Conservation (phyloP, 108 stramenopile species). For the Discostella pseudostelligera region DNA sequence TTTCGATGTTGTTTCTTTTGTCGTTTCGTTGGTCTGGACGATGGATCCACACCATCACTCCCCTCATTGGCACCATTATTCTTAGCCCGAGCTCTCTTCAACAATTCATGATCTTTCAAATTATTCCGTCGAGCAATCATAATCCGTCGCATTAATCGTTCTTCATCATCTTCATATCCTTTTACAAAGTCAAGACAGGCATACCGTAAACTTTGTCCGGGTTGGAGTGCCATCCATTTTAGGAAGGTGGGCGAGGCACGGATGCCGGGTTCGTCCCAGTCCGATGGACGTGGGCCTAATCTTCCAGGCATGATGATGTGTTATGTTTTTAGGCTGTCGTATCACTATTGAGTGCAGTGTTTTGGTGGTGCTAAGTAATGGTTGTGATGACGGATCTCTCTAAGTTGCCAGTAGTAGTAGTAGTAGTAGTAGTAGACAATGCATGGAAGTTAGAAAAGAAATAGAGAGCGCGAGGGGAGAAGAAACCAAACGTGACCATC, state of each 20-base stretch:
- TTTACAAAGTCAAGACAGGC: constrained; percentile 84
- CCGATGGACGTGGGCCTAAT: constrained; percentile 79
- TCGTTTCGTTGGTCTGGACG: not conserved
- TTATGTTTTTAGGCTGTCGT: too few species aligned
- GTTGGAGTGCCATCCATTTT: constrained; percentile 55
- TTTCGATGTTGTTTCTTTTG: too few species aligned
- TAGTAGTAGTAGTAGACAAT: too few species aligned
- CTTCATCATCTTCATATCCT: constrained; percentile 81
- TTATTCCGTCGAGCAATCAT: constrained; percentile 92
- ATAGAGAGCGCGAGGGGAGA: too few species aligned
- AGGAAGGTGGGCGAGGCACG: constrained; percentile 72
- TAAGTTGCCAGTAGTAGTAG: too few species aligned
- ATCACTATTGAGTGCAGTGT: too few species aligned
- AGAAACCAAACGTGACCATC: too few species aligned
- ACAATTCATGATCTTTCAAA: constrained; percentile 67
- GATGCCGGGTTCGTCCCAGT: constrained; percentile 80
- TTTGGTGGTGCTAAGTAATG: too few species aligned
- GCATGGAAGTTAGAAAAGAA: too few species aligned
- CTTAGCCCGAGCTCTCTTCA: constrained; percentile 60
- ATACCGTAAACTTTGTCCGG: constrained; percentile 64
- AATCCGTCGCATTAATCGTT: constrained; percentile 87
- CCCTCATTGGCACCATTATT: not conserved
- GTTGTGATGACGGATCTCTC: not conserved
- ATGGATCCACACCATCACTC: not conserved
- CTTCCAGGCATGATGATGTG: constrained; percentile 71